Base-by-base conservation (phyloP, 495 filamentous ascomycete species). In the Talaromyces proteolyticus region DNA sequence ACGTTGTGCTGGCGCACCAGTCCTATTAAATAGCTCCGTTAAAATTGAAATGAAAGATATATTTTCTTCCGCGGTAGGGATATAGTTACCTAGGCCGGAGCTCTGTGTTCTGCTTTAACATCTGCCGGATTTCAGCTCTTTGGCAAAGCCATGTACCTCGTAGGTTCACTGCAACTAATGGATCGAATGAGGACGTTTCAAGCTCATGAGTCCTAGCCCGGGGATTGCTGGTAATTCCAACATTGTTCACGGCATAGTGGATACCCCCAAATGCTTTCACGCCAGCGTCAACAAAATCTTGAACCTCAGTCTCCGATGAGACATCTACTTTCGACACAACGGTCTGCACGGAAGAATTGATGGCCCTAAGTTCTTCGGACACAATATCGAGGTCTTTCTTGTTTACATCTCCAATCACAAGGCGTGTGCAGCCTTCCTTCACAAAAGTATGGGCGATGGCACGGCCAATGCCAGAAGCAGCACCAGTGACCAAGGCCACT, bases 171-270 rank as follows among this genome's bases (percentile, higher is more conserved):
- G 57, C 58, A 6, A 73, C 57, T 1, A n/a, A n/a, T n/a, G n/a
- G n/a, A n/a, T n/a, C n/a, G n/a, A n/a, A n/a, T n/a, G n/a, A n/a
- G 76, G 66, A 24, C 62, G 63, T 42, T 62, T 53, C 62, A 68
- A 76, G 14, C 72, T 65, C 0, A 63, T 44, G 0, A 21, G 44
- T 6, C 62, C 59, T n/a, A n/a, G n/a, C n/a, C n/a, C n/a, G n/a
- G n/a, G n/a, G n/a, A n/a, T n/a, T n/a, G n/a, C n/a, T n/a, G 24
- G 44, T 41, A 1, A 66, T 56, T 0, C 70, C 79, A 11, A 70
- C 69, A 20, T 75, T 74, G 51, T 77, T 74, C 24, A 81, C 62
- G 0, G 78, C 52, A 19, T 81, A 75, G 44, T 83, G 78, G 16
- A 82, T 66, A 19, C 74, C 57, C 14, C 72, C 66, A 8, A 64